Base-by-base conservation (phyloP, 2,329 filamentous ascomycete genomes). In the Colletotrichum sidae region DNA sequence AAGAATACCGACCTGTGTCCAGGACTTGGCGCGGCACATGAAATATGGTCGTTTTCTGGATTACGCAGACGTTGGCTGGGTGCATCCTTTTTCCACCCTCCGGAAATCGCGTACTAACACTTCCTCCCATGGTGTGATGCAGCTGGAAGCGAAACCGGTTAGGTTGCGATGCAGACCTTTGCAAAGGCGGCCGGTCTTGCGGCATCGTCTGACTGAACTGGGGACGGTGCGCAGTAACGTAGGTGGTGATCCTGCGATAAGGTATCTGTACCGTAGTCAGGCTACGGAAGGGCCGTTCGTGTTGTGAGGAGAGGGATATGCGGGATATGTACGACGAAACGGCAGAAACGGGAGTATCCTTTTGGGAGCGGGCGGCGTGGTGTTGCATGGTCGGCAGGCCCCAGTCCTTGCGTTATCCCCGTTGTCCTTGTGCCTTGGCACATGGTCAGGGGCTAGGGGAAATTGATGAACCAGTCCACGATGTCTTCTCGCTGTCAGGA, bases 261-360 rank as follows among this genome's bases (percentile, higher is more conserved):
- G 35, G 58, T 55, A 55, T 5, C 4, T 25, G 25, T 25, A 25
- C 25, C 25, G 25, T 25, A 25, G 4, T 25, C 25, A 25, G 51
- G 53, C 53, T 56, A 49, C 35, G 33, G 37, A 51, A 52, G 62
- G 57, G 51, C 57, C 57, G 41, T 62, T 59, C 46, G 62, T 47
- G 52, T 65, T 54, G 47, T 33, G 55, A 58, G 35, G 38, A 51
- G 53, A 67, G 62, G 55, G 60, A 60, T 65, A 65, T 66, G 61
- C 55, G 55, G 64, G 56, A 61, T 61, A 65, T 62, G 67, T 64
- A 60, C 58, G 46, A 64, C 55, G 51, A 65, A 60, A 67, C 50
- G 54, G 59, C 58, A 62, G 53, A 63, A 59, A 59, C 67, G 67
- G 67, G 65, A 68, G 60, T 67, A 68, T 59, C 67, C 67, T 61